Evolutionary conservation across 345 rosid species (phyloP).

Genomic region (Sonneratia alba): DNA sequence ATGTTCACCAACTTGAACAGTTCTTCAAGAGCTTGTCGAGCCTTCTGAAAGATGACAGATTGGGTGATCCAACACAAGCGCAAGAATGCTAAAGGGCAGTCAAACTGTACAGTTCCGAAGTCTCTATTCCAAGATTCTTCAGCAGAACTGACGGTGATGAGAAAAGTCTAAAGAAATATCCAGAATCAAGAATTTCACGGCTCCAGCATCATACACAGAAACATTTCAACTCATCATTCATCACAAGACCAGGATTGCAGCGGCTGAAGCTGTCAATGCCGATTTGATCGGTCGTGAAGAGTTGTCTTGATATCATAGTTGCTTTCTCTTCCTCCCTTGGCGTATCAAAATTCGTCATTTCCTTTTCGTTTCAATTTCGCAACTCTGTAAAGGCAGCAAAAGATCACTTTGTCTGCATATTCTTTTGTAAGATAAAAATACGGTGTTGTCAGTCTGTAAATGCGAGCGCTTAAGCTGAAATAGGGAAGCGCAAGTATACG

Average conservation of each 20-base stretch:
- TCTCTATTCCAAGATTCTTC: no score
- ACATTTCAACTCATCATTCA: background rate
- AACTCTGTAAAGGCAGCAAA: background rate
- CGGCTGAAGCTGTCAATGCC: background rate
- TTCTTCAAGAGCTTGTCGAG: conserved; percentile 72
- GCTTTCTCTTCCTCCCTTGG: background rate
- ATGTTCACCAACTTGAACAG: conserved; percentile 26
- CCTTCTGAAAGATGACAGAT: conserved; percentile 36
- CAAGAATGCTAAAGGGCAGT: conserved; percentile 7
- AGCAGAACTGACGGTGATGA: background rate
- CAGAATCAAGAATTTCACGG: background rate
- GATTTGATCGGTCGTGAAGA: background rate
- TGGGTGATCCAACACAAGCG: conserved; percentile 17
- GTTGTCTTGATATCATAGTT: background rate
- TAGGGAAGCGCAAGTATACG: no score
- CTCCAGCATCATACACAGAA: background rate
- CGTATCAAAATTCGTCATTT: background rate
- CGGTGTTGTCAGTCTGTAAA: no score
- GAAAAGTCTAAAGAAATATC: background rate
- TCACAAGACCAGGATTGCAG: background rate
- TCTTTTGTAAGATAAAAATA: background rate
- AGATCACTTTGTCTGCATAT: background rate
- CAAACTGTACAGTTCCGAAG: background rate
- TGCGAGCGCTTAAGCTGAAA: no score
- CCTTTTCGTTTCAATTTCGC: background rate